These are phyloP conservation scores for Macrolepiota fuliginosa DNA, from an alignment of 768 basidiomycete species.

Conservation along the genomic window DNA sequence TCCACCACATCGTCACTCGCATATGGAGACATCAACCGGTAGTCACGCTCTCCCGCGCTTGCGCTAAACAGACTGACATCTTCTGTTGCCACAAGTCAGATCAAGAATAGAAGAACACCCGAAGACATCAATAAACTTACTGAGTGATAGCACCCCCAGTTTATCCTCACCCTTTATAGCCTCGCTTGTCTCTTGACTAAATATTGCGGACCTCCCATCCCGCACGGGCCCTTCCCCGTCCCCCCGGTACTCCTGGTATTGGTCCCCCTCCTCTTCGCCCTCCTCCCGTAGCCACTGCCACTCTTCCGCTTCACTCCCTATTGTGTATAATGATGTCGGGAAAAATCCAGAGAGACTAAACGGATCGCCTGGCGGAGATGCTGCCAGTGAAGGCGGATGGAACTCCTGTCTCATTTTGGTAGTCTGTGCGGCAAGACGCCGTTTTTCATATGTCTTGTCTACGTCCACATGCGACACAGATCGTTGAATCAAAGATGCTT, in stretches of 20 bases:
- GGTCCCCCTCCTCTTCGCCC: slow-evolving; percentile 16
- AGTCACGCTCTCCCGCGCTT: neutral
- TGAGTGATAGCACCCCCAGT: slow-evolving; percentile 43
- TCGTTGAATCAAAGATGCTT: slow-evolving; percentile 13
- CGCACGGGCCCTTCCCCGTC: slow-evolving; percentile 14
- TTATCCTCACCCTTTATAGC: slow-evolving; percentile 45
- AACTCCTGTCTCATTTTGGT: neutral
- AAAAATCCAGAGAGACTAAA: slow-evolving; percentile 51
- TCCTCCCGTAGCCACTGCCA: slow-evolving; percentile 42
- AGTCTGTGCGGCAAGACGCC: neutral
- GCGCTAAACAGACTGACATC: slow-evolving; percentile 13
- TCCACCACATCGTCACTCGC: slow-evolving; percentile 32
- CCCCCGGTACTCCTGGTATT: slow-evolving; percentile 14
- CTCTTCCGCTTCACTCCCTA: slow-evolving; percentile 23
- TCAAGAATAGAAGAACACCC: slow-evolving; percentile 11
- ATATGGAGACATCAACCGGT: slow-evolving; percentile 33
- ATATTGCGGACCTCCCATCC: slow-evolving; percentile 15
- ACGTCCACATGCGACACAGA: slow-evolving; percentile 22
- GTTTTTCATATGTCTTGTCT: slow-evolving; percentile 15
- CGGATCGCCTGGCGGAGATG: slow-evolving; percentile 21
- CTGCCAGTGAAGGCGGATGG: slow-evolving; percentile 19
- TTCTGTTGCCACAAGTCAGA: slow-evolving; percentile 12
- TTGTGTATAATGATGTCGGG: slow-evolving; percentile 27
- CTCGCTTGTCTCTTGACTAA: slow-evolving; percentile 28
- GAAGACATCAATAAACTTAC: slow-evolving; percentile 27